Percentiles rank a stretch among this genome's conserved stretches.
Conservation (phyloP, 2,329 filamentous ascomycete species). For the Aotearoamyces nothofagi region DNA sequence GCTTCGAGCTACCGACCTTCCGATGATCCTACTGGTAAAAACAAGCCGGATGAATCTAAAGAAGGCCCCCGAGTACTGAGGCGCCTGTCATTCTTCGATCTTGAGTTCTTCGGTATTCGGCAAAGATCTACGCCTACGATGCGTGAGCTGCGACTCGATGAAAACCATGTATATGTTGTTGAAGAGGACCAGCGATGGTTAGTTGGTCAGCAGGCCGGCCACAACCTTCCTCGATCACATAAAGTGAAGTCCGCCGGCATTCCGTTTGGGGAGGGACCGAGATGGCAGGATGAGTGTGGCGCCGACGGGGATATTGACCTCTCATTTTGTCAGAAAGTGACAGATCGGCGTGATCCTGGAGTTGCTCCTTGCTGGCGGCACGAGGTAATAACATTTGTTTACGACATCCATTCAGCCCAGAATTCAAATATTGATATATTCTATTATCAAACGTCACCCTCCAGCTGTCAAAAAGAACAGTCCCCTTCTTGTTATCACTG, state of each 20-base stretch:
- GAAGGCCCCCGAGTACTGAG: slow-evolving; percentile 29
- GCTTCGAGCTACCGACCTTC: slow-evolving; percentile 33
- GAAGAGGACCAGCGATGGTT: slow-evolving; percentile 39
- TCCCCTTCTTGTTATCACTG: no score
- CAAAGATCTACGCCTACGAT: slow-evolving; percentile 36
- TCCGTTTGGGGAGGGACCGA: slow-evolving; percentile 35
- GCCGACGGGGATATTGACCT: slow-evolving; percentile 12
- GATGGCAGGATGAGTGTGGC: slow-evolving; percentile 31
- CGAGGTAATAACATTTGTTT: no score
- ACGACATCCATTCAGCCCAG: no score
- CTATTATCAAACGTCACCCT: no score
- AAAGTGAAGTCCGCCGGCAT: slow-evolving; percentile 34
- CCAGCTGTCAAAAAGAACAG: no score
- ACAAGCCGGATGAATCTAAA: slow-evolving; percentile 19
- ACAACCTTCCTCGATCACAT: slow-evolving; percentile 26
- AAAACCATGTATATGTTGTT: slow-evolving; percentile 33
- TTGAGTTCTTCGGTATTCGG: slow-evolving; percentile 35
- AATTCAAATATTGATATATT: no score
- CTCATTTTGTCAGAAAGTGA: slow-evolving; percentile 10
- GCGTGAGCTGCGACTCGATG: slow-evolving; percentile 30
- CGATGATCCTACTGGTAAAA: slow-evolving; percentile 27
- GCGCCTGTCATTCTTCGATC: slow-evolving; percentile 31
- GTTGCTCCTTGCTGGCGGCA: slow-evolving; percentile 36
- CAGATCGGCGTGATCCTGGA: slow-evolving; percentile 15
- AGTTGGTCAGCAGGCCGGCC: slow-evolving; percentile 27